Evolutionary conservation across 2,329 filamentous ascomycete genomes (phyloP), one percentile per base, ranked within the genome.

Genomic region (Beauveria sp.): DNA sequence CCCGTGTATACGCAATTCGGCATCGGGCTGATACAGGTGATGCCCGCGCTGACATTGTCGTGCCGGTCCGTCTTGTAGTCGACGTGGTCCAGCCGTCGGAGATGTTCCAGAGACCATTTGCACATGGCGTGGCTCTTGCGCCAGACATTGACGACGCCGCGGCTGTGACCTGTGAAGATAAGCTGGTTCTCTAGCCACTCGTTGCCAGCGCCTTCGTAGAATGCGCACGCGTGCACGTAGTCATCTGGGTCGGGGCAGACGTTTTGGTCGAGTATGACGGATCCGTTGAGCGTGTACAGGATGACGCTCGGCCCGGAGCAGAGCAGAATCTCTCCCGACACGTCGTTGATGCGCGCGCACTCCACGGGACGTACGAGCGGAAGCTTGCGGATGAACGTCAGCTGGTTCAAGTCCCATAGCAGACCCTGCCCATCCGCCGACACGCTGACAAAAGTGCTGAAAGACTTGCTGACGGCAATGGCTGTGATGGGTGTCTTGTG

Each of bases 351-450:
- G 12, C 83, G 82, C 0, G 91, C 91, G 66, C 90, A 93, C 74
- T 96, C 85, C 2, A 84, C 78, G 0, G 80, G 75, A 5, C 83
- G 80, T 3, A 80, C 79, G 18, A 80, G 73, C 0, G 86, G 86
- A 24, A 93, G 79, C 73, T 86, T 88, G 50, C 91, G 85, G 6
- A 98, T 87, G 69, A 96, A 96, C 58, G 91, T 89, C 14, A 92
- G 84, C 18, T 91, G 86, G 73, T 98, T 99, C 4, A 99, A 81
- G 72, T 98, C 95, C 95, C 95, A 99, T 3, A 98, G 79, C 69
- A 96, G 87, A 12, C 93, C 87, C 45, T 90, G 87, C 0, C 93
- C 93, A 69, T 96, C 91, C 0, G 83, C 82, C 0, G 90, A 93
- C 1, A 90, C 88, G 1, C 92, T 96, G 3, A 98, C 81, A 58